Conservation (phyloP, 164 flowering plant species). For the Sextonia rubra region DNA sequence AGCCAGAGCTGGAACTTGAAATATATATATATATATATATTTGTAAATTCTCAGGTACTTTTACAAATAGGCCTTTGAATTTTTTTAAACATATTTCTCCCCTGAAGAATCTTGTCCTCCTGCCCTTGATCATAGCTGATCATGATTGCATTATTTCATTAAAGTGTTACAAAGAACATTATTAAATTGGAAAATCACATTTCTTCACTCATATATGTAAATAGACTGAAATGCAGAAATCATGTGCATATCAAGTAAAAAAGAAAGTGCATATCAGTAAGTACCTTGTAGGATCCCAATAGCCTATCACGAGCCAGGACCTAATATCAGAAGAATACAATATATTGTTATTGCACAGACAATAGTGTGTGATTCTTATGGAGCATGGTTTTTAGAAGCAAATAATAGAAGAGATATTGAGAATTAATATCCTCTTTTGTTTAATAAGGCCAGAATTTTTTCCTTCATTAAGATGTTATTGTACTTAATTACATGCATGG, state of each 20-base stretch:
- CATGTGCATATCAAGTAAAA: background rate
- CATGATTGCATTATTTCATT: background rate
- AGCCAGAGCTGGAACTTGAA: too few species aligned
- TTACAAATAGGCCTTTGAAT: too few species aligned
- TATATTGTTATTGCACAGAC: slow-evolving; percentile 11
- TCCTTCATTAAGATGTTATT: background rate
- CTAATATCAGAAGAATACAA: slow-evolving; percentile 25
- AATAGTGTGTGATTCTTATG: background rate
- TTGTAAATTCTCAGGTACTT: too few species aligned
- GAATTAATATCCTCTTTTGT: background rate
- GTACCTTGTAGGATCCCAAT: slow-evolving; percentile 87
- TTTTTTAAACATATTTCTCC: too few species aligned
- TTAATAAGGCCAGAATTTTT: too few species aligned
- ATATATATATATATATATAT: too few species aligned
- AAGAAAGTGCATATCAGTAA: background rate
- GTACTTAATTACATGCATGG: too few species aligned
- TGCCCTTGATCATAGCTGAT: background rate
- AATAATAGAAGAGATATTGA: background rate
- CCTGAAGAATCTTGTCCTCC: too few species aligned
- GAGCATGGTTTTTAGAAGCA: background rate
- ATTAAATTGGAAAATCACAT: background rate
- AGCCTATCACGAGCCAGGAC: slow-evolving; percentile 93
- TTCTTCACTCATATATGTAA: background rate
- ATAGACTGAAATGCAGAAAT: slow-evolving; percentile 1
- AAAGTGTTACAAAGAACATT: background rate